Evolutionary conservation across 768 basidiomycete genomes (phyloP).

Genomic region (Cystobasidium onofrii): DNA sequence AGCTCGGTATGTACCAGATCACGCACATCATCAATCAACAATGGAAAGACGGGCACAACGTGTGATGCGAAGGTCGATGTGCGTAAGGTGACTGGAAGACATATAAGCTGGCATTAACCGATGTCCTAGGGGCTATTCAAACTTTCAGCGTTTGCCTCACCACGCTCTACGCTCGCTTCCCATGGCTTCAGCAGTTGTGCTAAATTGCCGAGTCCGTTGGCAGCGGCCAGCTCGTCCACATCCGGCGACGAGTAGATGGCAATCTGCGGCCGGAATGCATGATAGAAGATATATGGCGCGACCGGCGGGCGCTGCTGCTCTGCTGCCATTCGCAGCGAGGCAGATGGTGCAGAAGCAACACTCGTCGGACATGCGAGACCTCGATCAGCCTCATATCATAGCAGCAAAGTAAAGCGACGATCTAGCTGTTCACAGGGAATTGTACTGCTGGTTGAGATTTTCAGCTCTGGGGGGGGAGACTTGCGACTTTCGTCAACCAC

Average conservation of each 20-base stretch:
- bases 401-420: not conserved
- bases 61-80: constrained; percentile 32
- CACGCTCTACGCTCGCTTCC: constrained; percentile 25
- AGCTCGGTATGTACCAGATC: constrained; percentile 29
- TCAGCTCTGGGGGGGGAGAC: too few relatives aligned
- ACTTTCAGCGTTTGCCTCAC: not conserved
- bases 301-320: constrained; percentile 19
- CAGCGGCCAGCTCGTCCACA: constrained; percentile 16
- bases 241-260: constrained; percentile 19
- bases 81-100: constrained; percentile 28
- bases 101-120: not conserved
- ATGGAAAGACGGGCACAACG: constrained; percentile 21
- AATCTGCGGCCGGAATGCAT: constrained; percentile 25
- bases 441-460: too few relatives aligned
- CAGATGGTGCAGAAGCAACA: not conserved
- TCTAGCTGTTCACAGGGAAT: too few relatives aligned
- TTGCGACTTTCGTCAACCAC: too few relatives aligned
- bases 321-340: not conserved
- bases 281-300: constrained; percentile 13
- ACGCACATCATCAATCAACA: constrained; percentile 22
- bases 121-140: too few relatives aligned
- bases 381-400: not conserved
- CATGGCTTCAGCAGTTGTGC: constrained; percentile 32
- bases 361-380: not conserved
- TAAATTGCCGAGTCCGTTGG: constrained; percentile 24